A percentile compares a stretch with the other conserved stretches of the same genome.
Evolutionary conservation across 2,329 filamentous ascomycete genomes (phyloP).

Genomic region (Phoma sp.): DNA sequence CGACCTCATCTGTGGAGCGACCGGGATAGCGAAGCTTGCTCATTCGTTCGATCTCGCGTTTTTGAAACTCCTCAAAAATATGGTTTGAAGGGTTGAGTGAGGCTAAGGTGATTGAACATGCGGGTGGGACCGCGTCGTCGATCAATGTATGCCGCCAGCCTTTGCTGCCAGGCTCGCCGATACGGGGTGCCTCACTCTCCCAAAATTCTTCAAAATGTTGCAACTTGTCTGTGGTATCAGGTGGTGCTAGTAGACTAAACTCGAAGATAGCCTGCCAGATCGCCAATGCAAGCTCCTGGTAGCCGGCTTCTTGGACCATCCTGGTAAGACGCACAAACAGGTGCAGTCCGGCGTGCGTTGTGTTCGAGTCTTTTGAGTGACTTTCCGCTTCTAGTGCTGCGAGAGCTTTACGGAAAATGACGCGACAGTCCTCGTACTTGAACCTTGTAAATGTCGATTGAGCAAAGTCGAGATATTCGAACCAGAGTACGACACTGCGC

Average conservation of each 20-base stretch:
- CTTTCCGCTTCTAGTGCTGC: conserved; percentile 36
- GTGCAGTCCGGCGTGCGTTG: conserved; percentile 59
- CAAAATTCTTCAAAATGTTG: conserved; percentile 73
- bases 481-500: conserved; percentile 72
- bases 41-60: conserved; percentile 61
- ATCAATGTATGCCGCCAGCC: conserved; percentile 69
- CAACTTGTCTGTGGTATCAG: conserved; percentile 46
- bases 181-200: conserved; percentile 80
- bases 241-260: conserved; percentile 69
- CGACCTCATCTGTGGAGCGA: conserved; percentile 74
- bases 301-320: conserved; percentile 79
- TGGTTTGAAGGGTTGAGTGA: conserved; percentile 16
- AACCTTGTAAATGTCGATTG: conserved; percentile 73
- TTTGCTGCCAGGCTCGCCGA: conserved; percentile 74
- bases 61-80: conserved; percentile 35
- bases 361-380: neutral
- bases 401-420: conserved; percentile 66
- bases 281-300: conserved; percentile 75
- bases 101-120: conserved; percentile 7
- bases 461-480: conserved; percentile 71
- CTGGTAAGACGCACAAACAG: conserved; percentile 76
- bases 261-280: conserved; percentile 86
- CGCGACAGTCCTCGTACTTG: conserved; percentile 69
- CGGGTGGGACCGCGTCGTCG: conserved; percentile 19
- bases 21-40: conserved; percentile 66